Percentiles rank a stretch among this genome's conserved stretches.
phyloP scores from a whole-genome alignment of 345 rosid species.

The Populus simonii region DNA sequence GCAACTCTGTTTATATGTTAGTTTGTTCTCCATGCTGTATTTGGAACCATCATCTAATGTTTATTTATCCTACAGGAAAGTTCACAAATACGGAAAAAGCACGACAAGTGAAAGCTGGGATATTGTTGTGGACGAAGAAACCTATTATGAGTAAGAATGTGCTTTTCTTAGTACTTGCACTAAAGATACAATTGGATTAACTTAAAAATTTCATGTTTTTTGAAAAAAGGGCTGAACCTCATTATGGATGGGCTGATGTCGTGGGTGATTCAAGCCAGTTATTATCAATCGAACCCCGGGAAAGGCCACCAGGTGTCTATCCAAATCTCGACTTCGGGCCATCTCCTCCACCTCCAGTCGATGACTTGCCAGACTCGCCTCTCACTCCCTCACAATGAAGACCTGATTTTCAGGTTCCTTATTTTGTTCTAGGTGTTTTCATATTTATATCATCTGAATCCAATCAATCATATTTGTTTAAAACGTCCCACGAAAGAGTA shows the following conservation, averaged over 20 bases:
- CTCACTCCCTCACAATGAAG: slow-evolving; percentile 17
- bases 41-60: slow-evolving; percentile 6
- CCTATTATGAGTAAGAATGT: slow-evolving; percentile 77
- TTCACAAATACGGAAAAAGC: slow-evolving; percentile 96
- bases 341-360: slow-evolving; percentile 44
- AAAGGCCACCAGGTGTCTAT: slow-evolving; percentile 84
- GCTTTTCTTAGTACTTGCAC: not conserved
- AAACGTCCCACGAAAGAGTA: slow-evolving; percentile 13
- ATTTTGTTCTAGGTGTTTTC: slow-evolving; percentile 19
- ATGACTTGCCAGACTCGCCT: slow-evolving; percentile 34
- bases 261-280: slow-evolving; percentile 86
- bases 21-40: not conserved
- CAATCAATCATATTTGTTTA: slow-evolving; percentile 19
- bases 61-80: slow-evolving; percentile 54
- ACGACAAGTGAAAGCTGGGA: slow-evolving; percentile 98
- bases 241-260: slow-evolving; percentile 97
- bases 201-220: not conserved
- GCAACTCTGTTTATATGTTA: slow-evolving; percentile 13
- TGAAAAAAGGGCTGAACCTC: slow-evolving; percentile 81
- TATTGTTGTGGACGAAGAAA: slow-evolving; percentile 88
- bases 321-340: slow-evolving; percentile 74
- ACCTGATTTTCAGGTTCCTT: slow-evolving; percentile 3
- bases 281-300: slow-evolving; percentile 71
- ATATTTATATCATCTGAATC: not conserved
- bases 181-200: not conserved